Evolutionary conservation across 2,329 filamentous ascomycete genomes (phyloP).

Genomic region (Karstenula rhodostoma): DNA sequence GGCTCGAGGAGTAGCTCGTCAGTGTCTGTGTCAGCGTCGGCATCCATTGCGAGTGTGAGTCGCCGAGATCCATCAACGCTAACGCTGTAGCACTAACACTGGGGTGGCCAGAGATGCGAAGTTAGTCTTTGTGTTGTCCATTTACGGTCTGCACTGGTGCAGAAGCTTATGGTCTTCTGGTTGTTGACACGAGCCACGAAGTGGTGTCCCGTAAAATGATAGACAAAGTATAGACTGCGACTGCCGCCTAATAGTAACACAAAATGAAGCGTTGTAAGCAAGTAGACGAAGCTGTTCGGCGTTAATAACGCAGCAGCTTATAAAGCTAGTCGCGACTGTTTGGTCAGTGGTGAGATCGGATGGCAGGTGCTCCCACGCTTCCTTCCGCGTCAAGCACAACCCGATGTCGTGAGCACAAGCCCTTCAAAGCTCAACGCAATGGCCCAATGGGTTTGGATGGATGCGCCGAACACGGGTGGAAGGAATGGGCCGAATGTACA

Average conservation of each 20-base stretch:
- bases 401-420: not conserved
- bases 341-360: not conserved
- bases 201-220: too few species aligned
- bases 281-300: too few species aligned
- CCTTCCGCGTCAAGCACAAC: not conserved
- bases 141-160: not conserved
- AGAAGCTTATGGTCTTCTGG: not conserved
- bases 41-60: conserved; percentile 29
- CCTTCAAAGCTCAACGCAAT: not conserved
- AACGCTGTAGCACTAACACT: not conserved
- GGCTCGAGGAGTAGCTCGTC: conserved; percentile 44
- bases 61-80: not conserved
- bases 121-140: not conserved
- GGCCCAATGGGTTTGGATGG: not conserved
- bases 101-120: not conserved
- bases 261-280: too few species aligned
- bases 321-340: not conserved
- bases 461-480: not conserved
- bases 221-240: too few species aligned
- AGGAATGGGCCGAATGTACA: not conserved
- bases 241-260: too few species aligned
- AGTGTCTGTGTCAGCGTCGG: conserved; percentile 22
- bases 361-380: not conserved
- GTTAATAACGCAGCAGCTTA: too few species aligned
- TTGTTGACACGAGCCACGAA: too few species aligned